Evolutionary conservation across 306 rosid genomes (phyloP), one percentile per base, ranked within the genome.

Genomic region (Prunus salicina): DNA sequence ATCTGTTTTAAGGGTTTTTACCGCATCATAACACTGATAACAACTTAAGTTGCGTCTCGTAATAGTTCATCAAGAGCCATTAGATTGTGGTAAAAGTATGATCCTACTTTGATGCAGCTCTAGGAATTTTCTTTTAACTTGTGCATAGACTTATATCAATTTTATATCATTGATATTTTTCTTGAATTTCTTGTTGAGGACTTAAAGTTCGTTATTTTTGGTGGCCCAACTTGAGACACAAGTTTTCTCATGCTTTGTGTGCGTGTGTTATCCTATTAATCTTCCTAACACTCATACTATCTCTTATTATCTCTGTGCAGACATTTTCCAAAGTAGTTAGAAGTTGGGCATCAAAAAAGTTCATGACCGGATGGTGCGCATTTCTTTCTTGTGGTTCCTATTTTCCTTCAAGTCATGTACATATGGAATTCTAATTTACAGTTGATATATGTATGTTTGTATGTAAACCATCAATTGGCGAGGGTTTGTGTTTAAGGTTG

Each of bases 311-410:
- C 64, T 60, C 47, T 67, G 55, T 88, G 91, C 79, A 92, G 97
- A 90, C 97, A 2, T 88, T 88, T 83, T 81, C 58, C 93, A 92
- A 84, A 83, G 93, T 92, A 76, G 73, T 92, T 69, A 82, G 93
- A 79, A 92, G 97, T 87, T 92, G 97, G 97, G 89, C 96, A 12
- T 92, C 97, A 2, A 90, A 92, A 70, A 92, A 92, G 84, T 92
- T 92, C 83, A 92, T 92, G 97, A 90, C 96, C 0, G 97, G 97
- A 84, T 92, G 97, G 97, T 92, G 80, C 43, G 80, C 46, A 72
- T 71, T 73, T 82, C 83, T 72, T 68, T 73, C 69, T 71, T 76
- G 56, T 46, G 12, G 22, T 24, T 74, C 20, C n/a, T 61, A 61
- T 68, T 55, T 45, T 78, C 51, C 30, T 56, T 63, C 16, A 71